Evolutionary conservation across 441 rosid genomes (phyloP).

Genomic region (Macaranga tanarius): DNA sequence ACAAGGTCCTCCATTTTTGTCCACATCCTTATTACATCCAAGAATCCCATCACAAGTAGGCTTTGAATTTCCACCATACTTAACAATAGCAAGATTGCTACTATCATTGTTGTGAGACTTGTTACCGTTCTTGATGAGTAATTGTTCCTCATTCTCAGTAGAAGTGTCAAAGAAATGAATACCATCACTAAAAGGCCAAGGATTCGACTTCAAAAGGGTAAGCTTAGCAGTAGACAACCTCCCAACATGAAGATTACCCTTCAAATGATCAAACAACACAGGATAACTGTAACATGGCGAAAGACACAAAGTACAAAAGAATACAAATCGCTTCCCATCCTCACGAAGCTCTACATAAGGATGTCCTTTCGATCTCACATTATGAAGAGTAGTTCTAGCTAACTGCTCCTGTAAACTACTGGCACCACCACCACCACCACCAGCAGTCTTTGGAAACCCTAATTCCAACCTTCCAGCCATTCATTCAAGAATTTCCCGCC

Average conservation of each 20-base stretch:
- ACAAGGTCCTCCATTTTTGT: conserved; percentile 24
- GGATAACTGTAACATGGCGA: conserved; percentile 78
- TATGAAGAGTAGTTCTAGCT: conserved; percentile 60
- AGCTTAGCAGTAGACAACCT: conserved; percentile 68
- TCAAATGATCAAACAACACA: conserved; percentile 70
- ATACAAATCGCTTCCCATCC: conserved; percentile 67
- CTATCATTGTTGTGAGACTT: conserved; percentile 30
- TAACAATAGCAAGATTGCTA: conserved; percentile 49
- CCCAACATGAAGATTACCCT: conserved; percentile 69
- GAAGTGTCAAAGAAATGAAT: conserved; percentile 69
- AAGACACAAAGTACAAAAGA: conserved; percentile 87
- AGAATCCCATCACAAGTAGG: conserved; percentile 18
- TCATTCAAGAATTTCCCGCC: conserved; percentile 42
- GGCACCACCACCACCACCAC: conserved; percentile 33
- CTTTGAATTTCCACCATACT: conserved; percentile 38
- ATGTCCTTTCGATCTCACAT: conserved; percentile 68
- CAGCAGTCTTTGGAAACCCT: conserved; percentile 45
- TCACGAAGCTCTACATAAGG: conserved; percentile 74
- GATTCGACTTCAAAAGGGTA: conserved; percentile 68
- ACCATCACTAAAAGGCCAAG: conserved; percentile 94
- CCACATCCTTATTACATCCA: conserved; percentile 27
- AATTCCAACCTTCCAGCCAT: conserved; percentile 63
- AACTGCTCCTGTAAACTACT: conserved; percentile 60
- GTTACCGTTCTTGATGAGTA: conserved; percentile 20
- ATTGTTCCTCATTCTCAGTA: conserved; percentile 34